Conservation (phyloP, 306 rosid species). For the Acacia confusa region DNA sequence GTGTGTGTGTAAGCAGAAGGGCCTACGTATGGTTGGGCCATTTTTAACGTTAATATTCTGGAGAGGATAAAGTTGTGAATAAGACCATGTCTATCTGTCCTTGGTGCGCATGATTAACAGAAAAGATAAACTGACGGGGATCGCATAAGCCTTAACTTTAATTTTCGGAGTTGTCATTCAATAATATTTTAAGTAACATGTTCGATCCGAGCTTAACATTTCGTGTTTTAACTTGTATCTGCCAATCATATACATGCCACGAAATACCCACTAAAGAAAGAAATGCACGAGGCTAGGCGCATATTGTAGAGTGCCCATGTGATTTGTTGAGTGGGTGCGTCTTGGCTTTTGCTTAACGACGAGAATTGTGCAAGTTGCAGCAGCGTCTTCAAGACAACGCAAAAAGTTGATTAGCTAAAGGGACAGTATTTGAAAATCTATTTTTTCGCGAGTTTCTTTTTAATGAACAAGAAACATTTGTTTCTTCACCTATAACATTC, state of each 20-base stretch:
- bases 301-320: slow-evolving; percentile 8
- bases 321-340: slow-evolving; percentile 8
- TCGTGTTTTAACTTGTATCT: neutral
- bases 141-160: neutral
- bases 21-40: neutral
- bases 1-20: neutral
- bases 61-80: neutral
- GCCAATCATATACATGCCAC: neutral
- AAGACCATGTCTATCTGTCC: neutral
- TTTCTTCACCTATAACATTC: neutral
- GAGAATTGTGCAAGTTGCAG: neutral
- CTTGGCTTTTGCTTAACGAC: slow-evolving; percentile 35
- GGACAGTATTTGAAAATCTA: neutral
- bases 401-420: neutral
- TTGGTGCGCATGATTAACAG: neutral
- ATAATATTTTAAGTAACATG: neutral
- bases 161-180: neutral
- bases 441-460: neutral
- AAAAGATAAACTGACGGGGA: neutral
- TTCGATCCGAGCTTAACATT: neutral
- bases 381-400: neutral
- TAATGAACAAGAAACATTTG: neutral
- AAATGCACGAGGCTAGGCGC: neutral
- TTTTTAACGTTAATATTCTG: neutral
- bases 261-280: slow-evolving; percentile 4